Conservation (phyloP, 805 yeast genomes). For the Torulaspora microellipsoides region DNA sequence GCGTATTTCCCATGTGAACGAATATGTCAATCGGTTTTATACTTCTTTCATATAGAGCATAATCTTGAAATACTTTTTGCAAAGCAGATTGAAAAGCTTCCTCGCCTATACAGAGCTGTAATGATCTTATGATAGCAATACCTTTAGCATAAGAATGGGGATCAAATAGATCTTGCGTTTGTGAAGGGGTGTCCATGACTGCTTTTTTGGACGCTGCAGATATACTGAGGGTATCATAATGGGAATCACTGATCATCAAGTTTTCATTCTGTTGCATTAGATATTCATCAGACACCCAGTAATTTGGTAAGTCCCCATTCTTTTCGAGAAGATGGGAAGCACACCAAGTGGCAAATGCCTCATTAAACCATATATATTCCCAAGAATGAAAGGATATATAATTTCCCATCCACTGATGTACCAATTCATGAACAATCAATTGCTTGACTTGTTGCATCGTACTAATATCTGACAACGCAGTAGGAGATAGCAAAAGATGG, state of each 20-base stretch:
- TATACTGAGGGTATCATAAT: slow-evolving; percentile 15
- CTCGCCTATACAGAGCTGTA: slow-evolving; percentile 25
- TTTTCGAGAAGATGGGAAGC: slow-evolving; percentile 46
- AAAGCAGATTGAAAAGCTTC: slow-evolving; percentile 20
- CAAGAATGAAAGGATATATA: slow-evolving; percentile 62
- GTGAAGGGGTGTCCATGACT: slow-evolving; percentile 4
- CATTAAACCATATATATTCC: slow-evolving; percentile 70
- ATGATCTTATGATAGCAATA: slow-evolving; percentile 28
- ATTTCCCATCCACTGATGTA: slow-evolving; percentile 81
- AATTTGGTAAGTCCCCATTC: slow-evolving; percentile 19
- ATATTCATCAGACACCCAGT: slow-evolving; percentile 26
- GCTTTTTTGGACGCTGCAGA: slow-evolving; percentile 12
- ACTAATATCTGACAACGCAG: slow-evolving; percentile 23
- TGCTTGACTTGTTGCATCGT: slow-evolving; percentile 42
- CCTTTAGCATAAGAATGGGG: slow-evolving; percentile 34
- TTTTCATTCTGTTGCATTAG: slow-evolving; percentile 18
- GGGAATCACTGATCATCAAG: slow-evolving; percentile 17
- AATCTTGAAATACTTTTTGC: slow-evolving; percentile 14
- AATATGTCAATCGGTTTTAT: slow-evolving; percentile 34
- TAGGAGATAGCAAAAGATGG: slow-evolving; percentile 41
- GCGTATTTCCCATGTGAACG: slow-evolving; percentile 17
- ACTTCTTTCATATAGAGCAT: slow-evolving; percentile 14
- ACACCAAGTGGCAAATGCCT: slow-evolving; percentile 71
- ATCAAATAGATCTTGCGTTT: slow-evolving; percentile 30
- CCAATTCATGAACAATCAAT: slow-evolving; percentile 64